A percentile compares a stretch with the other conserved stretches of the same genome.
Evolutionary conservation across 2,329 filamentous ascomycete genomes (phyloP).

Genomic region (Drechslerella coelobrocha): DNA sequence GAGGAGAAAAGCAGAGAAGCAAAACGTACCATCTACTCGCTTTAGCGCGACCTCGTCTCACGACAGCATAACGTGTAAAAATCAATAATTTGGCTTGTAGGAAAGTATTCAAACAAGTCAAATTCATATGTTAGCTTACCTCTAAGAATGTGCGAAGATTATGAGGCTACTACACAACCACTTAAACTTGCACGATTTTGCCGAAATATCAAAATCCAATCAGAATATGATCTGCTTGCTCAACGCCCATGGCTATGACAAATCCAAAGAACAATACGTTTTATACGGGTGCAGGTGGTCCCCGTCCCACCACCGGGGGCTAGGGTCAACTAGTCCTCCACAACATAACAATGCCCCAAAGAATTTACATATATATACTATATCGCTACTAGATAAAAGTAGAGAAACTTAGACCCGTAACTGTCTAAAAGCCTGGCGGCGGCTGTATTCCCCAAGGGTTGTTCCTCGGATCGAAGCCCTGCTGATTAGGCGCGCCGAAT

Average conservation of each 20-base stretch:
- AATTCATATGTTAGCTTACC: too few relatives aligned
- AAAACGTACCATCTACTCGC: too few relatives aligned
- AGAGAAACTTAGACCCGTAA: neutral
- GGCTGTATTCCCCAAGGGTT: slow-evolving; percentile 29
- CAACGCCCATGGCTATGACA: slow-evolving; percentile 27
- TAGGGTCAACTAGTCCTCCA: slow-evolving; percentile 1
- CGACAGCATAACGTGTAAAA: too few relatives aligned
- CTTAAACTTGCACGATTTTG: too few relatives aligned
- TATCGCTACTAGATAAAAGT: slow-evolving; percentile 8
- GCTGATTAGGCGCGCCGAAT: slow-evolving; percentile 51
- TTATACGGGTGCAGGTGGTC: slow-evolving; percentile 29
- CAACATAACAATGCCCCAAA: slow-evolving; percentile 8
- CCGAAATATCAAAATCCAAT: neutral
- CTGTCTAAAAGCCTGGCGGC: slow-evolving; percentile 20
- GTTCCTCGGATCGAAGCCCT: slow-evolving; percentile 35
- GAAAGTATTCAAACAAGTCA: too few relatives aligned
- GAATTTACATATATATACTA: slow-evolving; percentile 37
- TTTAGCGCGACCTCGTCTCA: too few relatives aligned
- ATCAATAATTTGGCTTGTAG: too few relatives aligned
- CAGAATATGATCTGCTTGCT: slow-evolving; percentile 4
- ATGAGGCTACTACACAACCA: too few relatives aligned
- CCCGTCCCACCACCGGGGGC: neutral
- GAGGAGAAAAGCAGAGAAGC: too few relatives aligned
- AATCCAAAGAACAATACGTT: slow-evolving; percentile 17
- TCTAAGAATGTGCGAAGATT: too few relatives aligned